Percentiles rank a stretch among this genome's conserved stretches.
phyloP scores from a whole-genome alignment of 2,329 filamentous ascomycete genomes.

The Xylariaceae sp. region DNA sequence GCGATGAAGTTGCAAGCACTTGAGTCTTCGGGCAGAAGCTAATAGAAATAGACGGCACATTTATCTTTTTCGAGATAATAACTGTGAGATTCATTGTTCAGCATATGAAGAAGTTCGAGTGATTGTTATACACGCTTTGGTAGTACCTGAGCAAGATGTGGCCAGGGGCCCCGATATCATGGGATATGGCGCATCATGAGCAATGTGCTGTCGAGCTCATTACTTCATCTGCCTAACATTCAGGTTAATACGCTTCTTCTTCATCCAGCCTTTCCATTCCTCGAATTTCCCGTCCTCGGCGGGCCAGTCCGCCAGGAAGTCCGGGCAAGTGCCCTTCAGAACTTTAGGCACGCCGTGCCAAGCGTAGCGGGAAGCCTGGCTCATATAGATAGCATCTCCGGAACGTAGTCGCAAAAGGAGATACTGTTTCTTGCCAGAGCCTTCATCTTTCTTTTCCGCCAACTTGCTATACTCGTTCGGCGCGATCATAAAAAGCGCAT shows the following conservation, averaged over 20 bases:
- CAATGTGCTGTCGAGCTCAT: slow-evolving; percentile 19
- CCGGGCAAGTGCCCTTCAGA: slow-evolving; percentile 70
- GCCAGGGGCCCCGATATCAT: background rate
- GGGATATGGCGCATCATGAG: background rate
- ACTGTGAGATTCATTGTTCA: background rate
- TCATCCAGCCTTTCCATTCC: slow-evolving; percentile 83
- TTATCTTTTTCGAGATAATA: background rate
- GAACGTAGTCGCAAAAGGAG: slow-evolving; percentile 66
- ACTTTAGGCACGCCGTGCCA: slow-evolving; percentile 96
- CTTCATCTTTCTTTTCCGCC: slow-evolving; percentile 1
- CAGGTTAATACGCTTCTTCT: slow-evolving; percentile 78
- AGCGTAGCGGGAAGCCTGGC: slow-evolving; percentile 71
- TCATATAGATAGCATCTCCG: slow-evolving; percentile 90
- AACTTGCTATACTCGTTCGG: slow-evolving; percentile 40
- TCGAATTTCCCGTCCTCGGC: slow-evolving; percentile 50
- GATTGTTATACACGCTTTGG: background rate
- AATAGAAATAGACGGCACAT: background rate
- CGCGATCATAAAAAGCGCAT: slow-evolving; percentile 81
- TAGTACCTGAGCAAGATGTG: background rate
- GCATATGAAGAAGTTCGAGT: background rate
- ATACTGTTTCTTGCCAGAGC: slow-evolving; percentile 40
- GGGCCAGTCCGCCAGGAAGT: slow-evolving; percentile 71
- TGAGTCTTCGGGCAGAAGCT: background rate
- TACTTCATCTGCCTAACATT: slow-evolving; percentile 87
- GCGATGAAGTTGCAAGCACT: background rate